A percentile compares a stretch with the other conserved stretches of the same genome.
These are phyloP conservation scores for Anethum foeniculum DNA, from an alignment of 140 eudicot species.

Conservation along the genomic window DNA sequence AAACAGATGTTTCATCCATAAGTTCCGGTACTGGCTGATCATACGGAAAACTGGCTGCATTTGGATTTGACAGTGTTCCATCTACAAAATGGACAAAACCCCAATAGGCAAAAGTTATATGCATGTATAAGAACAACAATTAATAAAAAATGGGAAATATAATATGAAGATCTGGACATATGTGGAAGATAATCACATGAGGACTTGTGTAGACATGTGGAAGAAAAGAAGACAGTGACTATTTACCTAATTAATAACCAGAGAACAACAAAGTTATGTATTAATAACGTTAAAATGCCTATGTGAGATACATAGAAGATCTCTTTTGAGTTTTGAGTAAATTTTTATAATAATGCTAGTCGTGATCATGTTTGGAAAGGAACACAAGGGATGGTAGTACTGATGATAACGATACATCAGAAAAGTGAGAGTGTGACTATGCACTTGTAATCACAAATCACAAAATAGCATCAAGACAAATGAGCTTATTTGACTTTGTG, in stretches of 20 bases:
- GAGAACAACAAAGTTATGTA: neutral
- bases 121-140: neutral
- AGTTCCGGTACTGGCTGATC: constrained; percentile 31
- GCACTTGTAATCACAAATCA: neutral
- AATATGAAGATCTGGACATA: neutral
- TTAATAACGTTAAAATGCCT: neutral
- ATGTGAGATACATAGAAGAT: neutral
- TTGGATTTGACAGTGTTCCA: constrained; percentile 12
- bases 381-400: neutral
- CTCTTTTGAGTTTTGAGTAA: neutral
- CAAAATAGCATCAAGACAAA: neutral
- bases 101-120: neutral
- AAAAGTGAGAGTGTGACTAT: neutral
- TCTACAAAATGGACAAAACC: constrained; percentile 16
- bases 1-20: constrained; percentile 22
- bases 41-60: constrained; percentile 8
- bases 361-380: neutral
- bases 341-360: neutral
- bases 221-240: neutral
- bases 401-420: neutral
- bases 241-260: neutral
- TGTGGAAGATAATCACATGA: neutral
- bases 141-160: neutral
- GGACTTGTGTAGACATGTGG: neutral
- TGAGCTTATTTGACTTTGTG: neutral